phyloP scores from a whole-genome alignment of 108 stramenopile species.

The Nitzschia sp. region DNA sequence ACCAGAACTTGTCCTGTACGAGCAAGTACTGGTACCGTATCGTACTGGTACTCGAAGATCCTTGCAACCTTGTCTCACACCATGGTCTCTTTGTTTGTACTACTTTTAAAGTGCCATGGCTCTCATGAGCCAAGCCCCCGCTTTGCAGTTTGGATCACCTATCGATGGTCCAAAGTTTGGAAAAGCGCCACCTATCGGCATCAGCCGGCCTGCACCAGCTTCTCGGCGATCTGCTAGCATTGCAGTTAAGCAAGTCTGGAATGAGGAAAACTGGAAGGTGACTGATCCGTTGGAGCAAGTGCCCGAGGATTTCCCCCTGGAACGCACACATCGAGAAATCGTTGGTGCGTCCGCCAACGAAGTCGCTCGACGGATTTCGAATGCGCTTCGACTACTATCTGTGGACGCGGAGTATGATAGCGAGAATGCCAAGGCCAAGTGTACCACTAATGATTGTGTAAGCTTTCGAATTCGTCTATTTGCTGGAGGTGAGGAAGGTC shows the following conservation, averaged over 20 bases:
- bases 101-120: constrained; percentile 11
- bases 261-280: constrained; percentile 36
- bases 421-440: constrained; percentile 58
- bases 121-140: not conserved
- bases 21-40: too few relatives aligned
- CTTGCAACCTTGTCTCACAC: not conserved
- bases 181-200: constrained; percentile 1
- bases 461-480: constrained; percentile 70
- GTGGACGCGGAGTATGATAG: constrained; percentile 63
- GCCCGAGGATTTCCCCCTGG: constrained; percentile 45
- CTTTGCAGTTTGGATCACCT: not conserved
- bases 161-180: constrained; percentile 9
- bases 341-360: constrained; percentile 26
- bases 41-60: not conserved
- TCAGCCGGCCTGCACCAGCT: not conserved
- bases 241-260: constrained; percentile 34
- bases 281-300: constrained; percentile 30
- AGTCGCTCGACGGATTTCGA: constrained; percentile 61
- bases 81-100: not conserved
- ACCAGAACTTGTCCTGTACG: too few relatives aligned
- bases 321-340: constrained; percentile 61
- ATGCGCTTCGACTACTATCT: constrained; percentile 51
- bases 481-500: constrained; percentile 44
- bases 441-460: constrained; percentile 62
- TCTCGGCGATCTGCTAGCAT: constrained; percentile 14